Evolutionary conservation across 768 basidiomycete genomes (phyloP), one percentile per base, ranked within the genome.

Genomic region (Pulveroboletus sp.): DNA sequence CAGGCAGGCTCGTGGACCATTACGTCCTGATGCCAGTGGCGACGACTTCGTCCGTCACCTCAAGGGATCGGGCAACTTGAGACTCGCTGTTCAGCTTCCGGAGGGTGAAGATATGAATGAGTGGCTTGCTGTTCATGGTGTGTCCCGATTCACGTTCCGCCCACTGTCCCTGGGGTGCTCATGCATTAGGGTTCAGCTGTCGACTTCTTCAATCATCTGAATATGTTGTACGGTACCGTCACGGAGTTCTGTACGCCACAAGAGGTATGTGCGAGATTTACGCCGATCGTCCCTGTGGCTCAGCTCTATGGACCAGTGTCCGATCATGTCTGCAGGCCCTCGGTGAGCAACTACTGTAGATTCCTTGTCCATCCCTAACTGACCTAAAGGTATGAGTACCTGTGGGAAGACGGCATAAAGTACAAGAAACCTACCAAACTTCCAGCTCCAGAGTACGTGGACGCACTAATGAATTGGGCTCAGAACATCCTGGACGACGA

Each of bases 71-170:
- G 96, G 96, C 7, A 98, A 98, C 72, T 73, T 99, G 54, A 77
- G 94, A 50, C 74, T 89, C 40, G 94, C 96, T 0, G 96, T 99
- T 18, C 83, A 87, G 55, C 76, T 98, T 17, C 96, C 96, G 0
- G 96, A 97, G 58, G 96, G 96, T 35, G 96, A 99, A 69, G 96
- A 99, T 67, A 69, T 83, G 60, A 95, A 94, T 58, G 96, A 99
- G 70, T 99, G 96, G 96, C 83, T 99, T n/a, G 96, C 96, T 11
- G 95, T 99, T 8, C 95, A 99, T 65, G 91, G 96, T 96, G 56
- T 50, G 82, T 68, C 4, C 39, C 18, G 8, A 35, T 46, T 43
- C 9, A 27, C 14, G 8, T 46, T 21, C 28, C 43, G 2, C 14
- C 15, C 39, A 18, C 46, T 17, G 39, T 39, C 33, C n/a, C 36